Evolutionary conservation across 2,329 filamentous ascomycete genomes (phyloP).

Genomic region (Calonectria henricotiae): DNA sequence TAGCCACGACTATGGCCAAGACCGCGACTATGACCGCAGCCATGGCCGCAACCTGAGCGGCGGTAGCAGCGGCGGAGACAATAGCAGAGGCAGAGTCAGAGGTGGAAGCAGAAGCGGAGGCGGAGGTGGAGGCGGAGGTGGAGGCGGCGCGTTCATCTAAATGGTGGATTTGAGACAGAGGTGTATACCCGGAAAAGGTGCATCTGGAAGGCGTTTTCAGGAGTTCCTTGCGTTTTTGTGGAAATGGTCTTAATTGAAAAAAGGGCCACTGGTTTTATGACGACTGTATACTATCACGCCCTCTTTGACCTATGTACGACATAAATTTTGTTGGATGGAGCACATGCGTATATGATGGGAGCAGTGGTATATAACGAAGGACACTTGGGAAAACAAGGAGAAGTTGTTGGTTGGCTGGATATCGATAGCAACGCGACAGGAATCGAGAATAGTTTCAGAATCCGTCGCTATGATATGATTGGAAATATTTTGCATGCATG

Average conservation of each 20-base stretch:
- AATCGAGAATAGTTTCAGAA: constrained; percentile 42
- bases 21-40: constrained; percentile 9
- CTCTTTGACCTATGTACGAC: constrained; percentile 43
- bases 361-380: constrained; percentile 45
- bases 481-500: background rate
- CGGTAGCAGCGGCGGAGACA: background rate
- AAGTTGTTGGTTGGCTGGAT: constrained; percentile 36
- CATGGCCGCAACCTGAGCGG: constrained; percentile 19
- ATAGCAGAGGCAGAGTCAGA: background rate
- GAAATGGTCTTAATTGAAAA: constrained; percentile 26
- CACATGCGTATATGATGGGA: constrained; percentile 46
- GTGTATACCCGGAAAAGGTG: constrained; percentile 37
- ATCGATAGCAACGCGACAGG: constrained; percentile 48
- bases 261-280: constrained; percentile 40
- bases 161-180: constrained; percentile 14
- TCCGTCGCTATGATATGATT: background rate
- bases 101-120: background rate
- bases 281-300: constrained; percentile 45
- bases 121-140: background rate
- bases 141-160: constrained; percentile 44
- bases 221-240: constrained; percentile 39
- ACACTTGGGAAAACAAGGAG: constrained; percentile 25
- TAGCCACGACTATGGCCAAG: background rate
- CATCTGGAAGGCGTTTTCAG: constrained; percentile 50
- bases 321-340: constrained; percentile 43